phyloP scores from a whole-genome alignment of 208 protist genomes.

The Trypanosoma melophagium region DNA sequence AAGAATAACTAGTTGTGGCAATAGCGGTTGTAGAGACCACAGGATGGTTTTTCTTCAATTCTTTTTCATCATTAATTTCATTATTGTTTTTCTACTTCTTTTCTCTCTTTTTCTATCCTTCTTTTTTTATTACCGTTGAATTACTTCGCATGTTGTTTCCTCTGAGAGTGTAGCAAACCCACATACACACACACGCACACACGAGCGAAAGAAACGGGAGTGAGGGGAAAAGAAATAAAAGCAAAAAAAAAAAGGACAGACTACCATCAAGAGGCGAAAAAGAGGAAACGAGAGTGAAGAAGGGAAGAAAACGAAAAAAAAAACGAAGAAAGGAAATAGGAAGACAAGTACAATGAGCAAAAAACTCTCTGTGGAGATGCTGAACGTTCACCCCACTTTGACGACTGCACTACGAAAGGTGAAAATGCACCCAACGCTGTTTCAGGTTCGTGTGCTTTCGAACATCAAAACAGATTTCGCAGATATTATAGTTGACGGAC shows the following conservation, averaged over 20 bases:
- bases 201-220: no score
- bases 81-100: constrained; percentile 13
- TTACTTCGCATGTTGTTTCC: no score
- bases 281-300: background rate
- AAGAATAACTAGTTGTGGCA: no score
- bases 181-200: no score
- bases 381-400: constrained; percentile 47
- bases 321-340: background rate
- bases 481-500: constrained; percentile 66
- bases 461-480: constrained; percentile 58
- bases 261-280: constrained; percentile 9
- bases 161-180: no score
- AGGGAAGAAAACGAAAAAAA: constrained; percentile 9
- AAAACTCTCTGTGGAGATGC: constrained; percentile 27
- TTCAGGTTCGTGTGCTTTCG: constrained; percentile 52
- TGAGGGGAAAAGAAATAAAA: no score
- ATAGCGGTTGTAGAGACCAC: no score
- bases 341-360: constrained; percentile 13
- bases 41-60: no score
- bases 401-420: constrained; percentile 31
- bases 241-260: no score
- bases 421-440: constrained; percentile 37
- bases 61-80: background rate
- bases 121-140: constrained; percentile 14
- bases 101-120: constrained; percentile 14